phyloP scores from a whole-genome alignment of 768 basidiomycete genomes.

The Tricholomella constricta region DNA sequence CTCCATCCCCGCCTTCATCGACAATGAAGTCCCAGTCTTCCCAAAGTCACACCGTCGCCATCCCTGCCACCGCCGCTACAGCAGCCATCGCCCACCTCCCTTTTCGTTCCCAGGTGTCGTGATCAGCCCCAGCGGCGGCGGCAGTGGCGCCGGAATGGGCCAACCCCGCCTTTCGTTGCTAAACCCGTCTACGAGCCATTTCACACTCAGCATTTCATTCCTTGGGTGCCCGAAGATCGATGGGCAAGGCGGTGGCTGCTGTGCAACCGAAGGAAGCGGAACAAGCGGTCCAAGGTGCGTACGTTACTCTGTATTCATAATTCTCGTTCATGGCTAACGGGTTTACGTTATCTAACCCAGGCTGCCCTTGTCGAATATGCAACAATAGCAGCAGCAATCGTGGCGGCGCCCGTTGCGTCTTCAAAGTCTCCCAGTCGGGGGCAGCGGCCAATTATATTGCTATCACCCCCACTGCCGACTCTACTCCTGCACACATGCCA shows the following conservation, averaged over 20 bases:
- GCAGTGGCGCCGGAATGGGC: too few species aligned
- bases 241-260: constrained; percentile 28
- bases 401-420: too few species aligned
- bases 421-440: too few species aligned
- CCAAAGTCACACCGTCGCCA: neutral
- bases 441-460: too few species aligned
- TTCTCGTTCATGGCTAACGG: too few species aligned
- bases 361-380: too few species aligned
- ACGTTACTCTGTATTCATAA: neutral
- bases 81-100: constrained; percentile 9
- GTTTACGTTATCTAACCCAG: too few species aligned
- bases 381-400: too few species aligned
- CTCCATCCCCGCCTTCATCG: constrained; percentile 24
- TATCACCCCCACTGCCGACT: too few species aligned
- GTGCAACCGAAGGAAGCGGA: neutral
- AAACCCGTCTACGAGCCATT: constrained; percentile 46
- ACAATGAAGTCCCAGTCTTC: constrained; percentile 30
- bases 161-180: constrained; percentile 25
- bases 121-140: constrained; percentile 7
- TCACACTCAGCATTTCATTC: constrained; percentile 50
- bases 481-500: too few species aligned
- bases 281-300: neutral
- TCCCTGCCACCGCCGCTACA: too few species aligned
- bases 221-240: constrained; percentile 48
- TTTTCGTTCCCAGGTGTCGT: constrained; percentile 12